Conservation (phyloP, 139 green algal genomes). For the Pleodorina starrii region DNA sequence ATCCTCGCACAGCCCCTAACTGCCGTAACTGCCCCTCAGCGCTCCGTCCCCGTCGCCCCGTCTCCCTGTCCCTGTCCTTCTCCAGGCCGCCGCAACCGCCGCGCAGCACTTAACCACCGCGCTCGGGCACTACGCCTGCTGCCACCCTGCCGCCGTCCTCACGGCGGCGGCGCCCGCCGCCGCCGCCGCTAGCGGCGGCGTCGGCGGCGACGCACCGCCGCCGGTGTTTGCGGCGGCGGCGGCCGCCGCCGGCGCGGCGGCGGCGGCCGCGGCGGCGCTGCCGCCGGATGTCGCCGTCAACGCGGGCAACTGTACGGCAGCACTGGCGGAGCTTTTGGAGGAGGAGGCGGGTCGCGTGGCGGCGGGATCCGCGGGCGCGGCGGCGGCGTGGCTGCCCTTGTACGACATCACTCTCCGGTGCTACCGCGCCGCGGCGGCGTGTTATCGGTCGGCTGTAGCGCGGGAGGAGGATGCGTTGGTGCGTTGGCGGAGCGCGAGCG, state of each 20-base stretch:
- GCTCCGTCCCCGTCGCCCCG: no score
- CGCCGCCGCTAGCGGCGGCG: not conserved
- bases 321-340: constrained; percentile 60
- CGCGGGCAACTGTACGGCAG: constrained; percentile 64
- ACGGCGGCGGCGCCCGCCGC: not conserved
- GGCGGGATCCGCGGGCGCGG: no score
- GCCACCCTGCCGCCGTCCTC: not conserved
- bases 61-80: no score
- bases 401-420: constrained; percentile 17
- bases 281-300: constrained; percentile 69
- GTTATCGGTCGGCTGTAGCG: constrained; percentile 65
- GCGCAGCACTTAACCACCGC: not conserved
- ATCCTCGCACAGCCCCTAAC: no score
- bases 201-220: not conserved
- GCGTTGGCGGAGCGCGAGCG: not conserved
- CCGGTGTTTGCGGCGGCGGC: not conserved
- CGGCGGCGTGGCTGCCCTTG: constrained; percentile 26
- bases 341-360: not conserved
- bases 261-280: constrained; percentile 7
- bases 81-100: not conserved
- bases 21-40: no score
- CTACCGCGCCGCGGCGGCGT: constrained; percentile 45
- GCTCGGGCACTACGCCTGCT: not conserved
- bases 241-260: not conserved
- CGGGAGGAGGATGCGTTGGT: constrained; percentile 77